Base-by-base conservation (phyloP, 73 alveolate species). In the Paramecium sonneborni region DNA sequence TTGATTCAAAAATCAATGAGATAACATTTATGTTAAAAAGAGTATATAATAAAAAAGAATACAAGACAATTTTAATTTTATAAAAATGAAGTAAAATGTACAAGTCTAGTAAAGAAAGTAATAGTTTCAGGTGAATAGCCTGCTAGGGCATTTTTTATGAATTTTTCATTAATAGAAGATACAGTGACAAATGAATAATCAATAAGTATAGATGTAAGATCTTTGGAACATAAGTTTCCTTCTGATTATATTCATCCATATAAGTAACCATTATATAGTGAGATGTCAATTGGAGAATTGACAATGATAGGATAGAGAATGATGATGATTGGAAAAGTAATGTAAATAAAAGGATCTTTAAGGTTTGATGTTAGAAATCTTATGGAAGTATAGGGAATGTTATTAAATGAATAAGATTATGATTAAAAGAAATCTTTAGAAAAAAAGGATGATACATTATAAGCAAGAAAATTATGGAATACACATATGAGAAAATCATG, bases 331-430 rank as follows among this genome's bases (percentile, higher is more conserved):
- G 90, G 90, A 15, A 24, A 79, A 62, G 90, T 79, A 15, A 23
- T 20, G 90, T 79, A 30, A 21, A 34, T 46, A n/a, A 79, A 46
- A 37, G 90, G 74, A 1, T 79, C 46, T 14, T 44, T 79, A 41
- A 79, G 30, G 10, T 79, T 79, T 79, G 90, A 79, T 23, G 90
- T 79, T 11, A 20, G 76, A 24, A 79, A 79, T 79, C 20, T 79
- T 5, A 79, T 79, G 90, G 90, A 79, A 41, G 90, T 79, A 15
- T 43, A 79, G n/a, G 90, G 90, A 24, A 79, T 38, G 74, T 23
- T 79, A 12, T n/a, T 79, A 1, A 44, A 46, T 79, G 76, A 79
- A 79, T 32, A 72, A 15, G 57, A 72, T 34, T 20, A 72, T 35
- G 52, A 30, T 34, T 5, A 72, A 28, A 11, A 26, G 23, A 3